Evolutionary conservation across 1,139 yeast species (phyloP), one percentile per base, ranked within the genome.

Genomic region (Meyerozyma athensensis): DNA sequence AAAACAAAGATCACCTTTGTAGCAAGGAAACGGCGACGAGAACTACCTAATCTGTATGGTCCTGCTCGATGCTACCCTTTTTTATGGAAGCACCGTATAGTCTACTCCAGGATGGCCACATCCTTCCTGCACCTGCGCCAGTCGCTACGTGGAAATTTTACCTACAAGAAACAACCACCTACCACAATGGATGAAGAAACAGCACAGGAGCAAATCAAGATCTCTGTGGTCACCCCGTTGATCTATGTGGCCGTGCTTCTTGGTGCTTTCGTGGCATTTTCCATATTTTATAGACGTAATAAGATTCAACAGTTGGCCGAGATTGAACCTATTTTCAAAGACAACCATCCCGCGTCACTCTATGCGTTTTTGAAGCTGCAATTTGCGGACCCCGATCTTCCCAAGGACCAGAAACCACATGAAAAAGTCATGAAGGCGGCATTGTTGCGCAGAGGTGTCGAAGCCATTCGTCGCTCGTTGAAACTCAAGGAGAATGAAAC

Each of bases 361-460:
- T 89, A 82, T 58, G 63, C 67, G 38, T 73, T 80, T 37, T 65
- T 90, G 42, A 76, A 77, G 50, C 62, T 61, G 13, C 70, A 68
- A 46, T 63, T 63, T 39, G 43, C 37, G 16, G 71, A 72, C 26
- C 74, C 78, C 9, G 53, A 56, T 22, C 46, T 58, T 19, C 53
- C 71, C 14, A 63, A 64, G 39, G 74, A 65, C 1, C 52, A 56
- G 35, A 79, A 77, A 47, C 86, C 90, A 4, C 90, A 89, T 47
- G 92, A 81, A 22, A 86, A 84, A 53, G 83, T 89, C 26, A 53
- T 89, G 53, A 86, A 86, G 54, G 94, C 96, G 2, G 96, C 97
- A 1, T 67, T 92, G 42, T 67, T 84, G 45, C 72, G 82, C 52
- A 70, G 90, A 59, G 89, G 86, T 1, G 77, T 80, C 10, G 92